These are phyloP conservation scores for Sugiyamaella castrensis DNA, from an alignment of 1,139 yeast species.

Conservation along the genomic window DNA sequence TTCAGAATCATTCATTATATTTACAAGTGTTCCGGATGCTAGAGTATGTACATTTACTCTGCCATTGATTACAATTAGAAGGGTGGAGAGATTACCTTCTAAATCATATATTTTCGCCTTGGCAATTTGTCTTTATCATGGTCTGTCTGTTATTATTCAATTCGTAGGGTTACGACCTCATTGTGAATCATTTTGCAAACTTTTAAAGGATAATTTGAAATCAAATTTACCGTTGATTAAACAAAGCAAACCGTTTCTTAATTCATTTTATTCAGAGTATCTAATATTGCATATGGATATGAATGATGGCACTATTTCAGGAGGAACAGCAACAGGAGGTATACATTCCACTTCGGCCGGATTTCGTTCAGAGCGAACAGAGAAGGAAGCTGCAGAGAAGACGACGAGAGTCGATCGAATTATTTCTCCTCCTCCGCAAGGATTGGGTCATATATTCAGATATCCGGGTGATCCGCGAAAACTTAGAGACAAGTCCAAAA, in stretches of 20 bases:
- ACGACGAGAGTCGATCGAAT: constrained; percentile 43
- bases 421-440: constrained; percentile 35
- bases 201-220: constrained; percentile 59
- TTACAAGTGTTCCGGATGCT: constrained; percentile 66
- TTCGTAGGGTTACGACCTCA: constrained; percentile 76
- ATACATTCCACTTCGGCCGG: not conserved
- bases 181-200: constrained; percentile 75
- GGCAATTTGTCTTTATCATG: constrained; percentile 66
- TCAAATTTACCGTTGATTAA: constrained; percentile 63
- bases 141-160: constrained; percentile 60
- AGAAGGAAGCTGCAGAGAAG: constrained; percentile 40
- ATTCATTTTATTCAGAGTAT: constrained; percentile 82
- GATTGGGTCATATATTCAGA: constrained; percentile 75
- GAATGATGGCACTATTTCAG: constrained; percentile 37
- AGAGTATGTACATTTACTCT: constrained; percentile 65
- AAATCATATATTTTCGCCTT: constrained; percentile 77
- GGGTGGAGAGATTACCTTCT: constrained; percentile 82
- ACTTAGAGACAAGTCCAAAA: constrained; percentile 75
- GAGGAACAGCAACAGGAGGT: constrained; percentile 15
- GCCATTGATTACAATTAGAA: constrained; percentile 74
- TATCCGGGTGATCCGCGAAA: constrained; percentile 88
- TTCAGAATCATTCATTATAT: constrained; percentile 72
- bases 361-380: constrained; percentile 7
- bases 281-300: constrained; percentile 44
- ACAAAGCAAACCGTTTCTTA: constrained; percentile 61